Base-by-base conservation (phyloP, 306 rosid species). In the Lupinus albus region DNA sequence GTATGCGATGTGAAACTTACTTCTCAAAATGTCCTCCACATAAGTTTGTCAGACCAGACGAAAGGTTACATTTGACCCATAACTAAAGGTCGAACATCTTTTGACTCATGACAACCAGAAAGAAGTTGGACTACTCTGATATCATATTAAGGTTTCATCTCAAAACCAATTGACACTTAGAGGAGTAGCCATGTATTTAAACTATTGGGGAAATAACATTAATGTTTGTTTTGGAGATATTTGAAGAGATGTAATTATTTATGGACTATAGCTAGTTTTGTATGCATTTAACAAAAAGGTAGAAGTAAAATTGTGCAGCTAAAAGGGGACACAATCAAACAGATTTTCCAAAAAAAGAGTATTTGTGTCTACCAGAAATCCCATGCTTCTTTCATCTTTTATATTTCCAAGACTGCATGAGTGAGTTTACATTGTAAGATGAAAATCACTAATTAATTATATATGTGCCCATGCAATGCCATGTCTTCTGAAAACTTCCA, bases 361-460 rank as follows among this genome's bases (percentile, higher is more conserved):
- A 53, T 61, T 77, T 54, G 71, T 76, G 77, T 85, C 81, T 84
- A 81, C 89, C 79, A 35, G 79, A 61, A 82, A 82, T 80, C 87
- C 79, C 86, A 80, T 83, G 79, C 73, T 74, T 64, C 61, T 55
- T 61, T 48, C 54, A 39, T 39, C 65, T 39, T 81, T 84, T 79
- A 51, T 60, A 68, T 79, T 82, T 81, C 82, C 97, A 83, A 85
- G 95, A 91, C 70, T 65, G 88, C 95, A 85, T 95, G 97, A 81
- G 92, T 77, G 85, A 33, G 79, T 54, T 59, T 68, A 50, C 87
- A 74, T 78, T 71, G 81, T 68, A 64, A 73, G 17, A 79, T 58
- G 80, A 68, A 68, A 63, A 74, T 78, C 42, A 13, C 6, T 62
- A 56, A 65, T 73, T 38, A 68, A 56, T 57, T 54, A 72, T 77